Conservation (phyloP, 2,329 filamentous ascomycete species). For the Cordyceps cateniannulata region DNA sequence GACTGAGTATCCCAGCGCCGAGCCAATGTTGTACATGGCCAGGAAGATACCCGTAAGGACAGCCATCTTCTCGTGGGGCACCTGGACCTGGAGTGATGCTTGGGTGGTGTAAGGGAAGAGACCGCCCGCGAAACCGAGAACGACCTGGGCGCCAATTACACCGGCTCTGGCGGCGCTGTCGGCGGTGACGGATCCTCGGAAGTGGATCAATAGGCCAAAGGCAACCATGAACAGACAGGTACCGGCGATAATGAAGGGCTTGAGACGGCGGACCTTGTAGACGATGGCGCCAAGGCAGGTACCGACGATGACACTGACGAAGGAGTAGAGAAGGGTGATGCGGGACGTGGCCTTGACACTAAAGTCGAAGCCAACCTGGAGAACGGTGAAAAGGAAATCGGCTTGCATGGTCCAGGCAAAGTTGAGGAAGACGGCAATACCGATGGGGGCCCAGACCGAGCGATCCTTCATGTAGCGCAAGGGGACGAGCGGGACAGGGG, state of each 20-base stretch:
- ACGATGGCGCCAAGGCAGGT: constrained; percentile 50
- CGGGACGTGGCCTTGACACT: constrained; percentile 49
- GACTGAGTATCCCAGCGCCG: constrained; percentile 52
- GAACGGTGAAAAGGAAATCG: constrained; percentile 57
- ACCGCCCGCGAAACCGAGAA: constrained; percentile 57
- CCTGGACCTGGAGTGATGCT: constrained; percentile 35
- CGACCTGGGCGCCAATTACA: constrained; percentile 55
- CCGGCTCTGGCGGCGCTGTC: constrained; percentile 40
- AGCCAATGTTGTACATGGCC: constrained; percentile 57
- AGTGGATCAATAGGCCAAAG: constrained; percentile 58
- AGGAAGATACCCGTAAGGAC: constrained; percentile 59
- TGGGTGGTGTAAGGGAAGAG: constrained; percentile 50
- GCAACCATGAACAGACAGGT: constrained; percentile 57
- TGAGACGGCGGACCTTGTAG: constrained; percentile 51
- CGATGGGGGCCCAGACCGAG: constrained; percentile 56
- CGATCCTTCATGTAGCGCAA: constrained; percentile 57
- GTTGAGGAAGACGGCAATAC: constrained; percentile 50
- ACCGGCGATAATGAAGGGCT: constrained; percentile 56
- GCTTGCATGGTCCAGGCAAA: constrained; percentile 58
- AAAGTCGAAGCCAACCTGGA: constrained; percentile 56
- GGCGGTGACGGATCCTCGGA: constrained; percentile 44
- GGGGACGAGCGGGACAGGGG: constrained; percentile 50
- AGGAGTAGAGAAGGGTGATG: constrained; percentile 53
- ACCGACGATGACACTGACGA: constrained; percentile 51
- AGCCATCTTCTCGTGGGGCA: constrained; percentile 49